These are phyloP conservation scores for Helianthus annuus DNA, from an alignment of 129 eudicot genomes.

Conservation along the genomic window DNA sequence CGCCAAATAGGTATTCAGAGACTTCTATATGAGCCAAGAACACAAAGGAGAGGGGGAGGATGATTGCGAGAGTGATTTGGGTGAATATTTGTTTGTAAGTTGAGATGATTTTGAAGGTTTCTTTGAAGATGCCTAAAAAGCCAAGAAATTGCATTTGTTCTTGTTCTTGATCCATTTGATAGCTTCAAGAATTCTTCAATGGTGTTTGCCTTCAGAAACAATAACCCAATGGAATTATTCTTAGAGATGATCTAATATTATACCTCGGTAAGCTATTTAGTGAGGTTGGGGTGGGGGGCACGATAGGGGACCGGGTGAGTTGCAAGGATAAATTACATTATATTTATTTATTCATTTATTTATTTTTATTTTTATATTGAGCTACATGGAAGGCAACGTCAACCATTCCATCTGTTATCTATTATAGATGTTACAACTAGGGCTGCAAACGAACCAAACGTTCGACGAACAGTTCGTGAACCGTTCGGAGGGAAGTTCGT, in stretches of 20 bases:
- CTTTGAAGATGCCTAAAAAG: slow-evolving; percentile 47
- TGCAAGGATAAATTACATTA: background rate
- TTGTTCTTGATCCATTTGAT: slow-evolving; percentile 56
- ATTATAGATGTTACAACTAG: no score
- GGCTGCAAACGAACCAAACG: no score
- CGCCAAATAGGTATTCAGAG: slow-evolving; percentile 38
- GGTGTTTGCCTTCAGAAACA: slow-evolving; percentile 15
- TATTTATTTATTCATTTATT: background rate
- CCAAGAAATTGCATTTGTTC: slow-evolving; percentile 46
- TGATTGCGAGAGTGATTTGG: slow-evolving; percentile 41
- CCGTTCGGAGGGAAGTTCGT: no score
- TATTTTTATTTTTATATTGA: background rate
- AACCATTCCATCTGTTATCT: background rate
- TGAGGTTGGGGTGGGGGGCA: background rate
- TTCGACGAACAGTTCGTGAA: no score
- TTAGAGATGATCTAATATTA: slow-evolving; percentile 6
- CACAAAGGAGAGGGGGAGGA: slow-evolving; percentile 54
- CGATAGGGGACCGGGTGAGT: background rate
- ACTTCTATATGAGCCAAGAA: slow-evolving; percentile 46
- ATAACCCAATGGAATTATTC: background rate
- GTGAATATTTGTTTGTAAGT: slow-evolving; percentile 34
- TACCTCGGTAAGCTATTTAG: background rate
- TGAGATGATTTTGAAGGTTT: slow-evolving; percentile 39
- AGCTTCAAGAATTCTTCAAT: slow-evolving; percentile 19
- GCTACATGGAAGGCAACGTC: background rate